A percentile compares a stretch with the other conserved stretches of the same genome.
phyloP scores from a whole-genome alignment of 2,329 filamentous ascomycete genomes.

The Ophiocordyceps camponoti-rufipedis region DNA sequence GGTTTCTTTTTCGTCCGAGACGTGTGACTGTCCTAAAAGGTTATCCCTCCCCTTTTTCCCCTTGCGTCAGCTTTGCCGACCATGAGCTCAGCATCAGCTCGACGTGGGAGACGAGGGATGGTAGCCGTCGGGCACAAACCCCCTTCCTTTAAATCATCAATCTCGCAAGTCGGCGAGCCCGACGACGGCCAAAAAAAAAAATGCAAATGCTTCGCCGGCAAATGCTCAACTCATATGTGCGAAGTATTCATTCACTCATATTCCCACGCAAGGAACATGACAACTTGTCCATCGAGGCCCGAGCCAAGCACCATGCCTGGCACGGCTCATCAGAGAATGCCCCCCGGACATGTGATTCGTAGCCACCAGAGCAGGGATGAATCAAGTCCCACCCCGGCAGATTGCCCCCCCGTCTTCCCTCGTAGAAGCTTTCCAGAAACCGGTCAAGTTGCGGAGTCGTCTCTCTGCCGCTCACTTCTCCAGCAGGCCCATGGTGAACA shows the following conservation, averaged over 20 bases:
- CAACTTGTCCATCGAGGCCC: not conserved
- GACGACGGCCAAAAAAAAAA: not conserved
- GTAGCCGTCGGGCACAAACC: too few species aligned
- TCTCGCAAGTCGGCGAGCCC: not conserved
- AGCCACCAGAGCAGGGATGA: not conserved
- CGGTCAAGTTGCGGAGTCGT: not conserved
- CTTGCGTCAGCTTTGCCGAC: not conserved
- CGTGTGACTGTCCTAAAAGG: not conserved
- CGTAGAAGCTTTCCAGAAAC: not conserved
- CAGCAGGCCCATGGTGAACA: too few species aligned
- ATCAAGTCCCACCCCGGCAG: not conserved
- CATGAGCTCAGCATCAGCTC: not conserved
- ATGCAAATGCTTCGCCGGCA: not conserved
- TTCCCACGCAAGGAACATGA: too few species aligned
- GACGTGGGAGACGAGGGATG: not conserved
- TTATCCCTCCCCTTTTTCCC: not conserved
- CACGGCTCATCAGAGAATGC: too few species aligned
- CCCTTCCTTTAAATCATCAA: not conserved
- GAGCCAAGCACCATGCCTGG: not conserved
- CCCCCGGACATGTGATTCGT: too few species aligned
- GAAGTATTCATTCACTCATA: too few species aligned
- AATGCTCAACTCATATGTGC: not conserved
- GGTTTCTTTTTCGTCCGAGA: not conserved
- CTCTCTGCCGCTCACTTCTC: not conserved
- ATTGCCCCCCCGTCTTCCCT: not conserved